A percentile compares a stretch with the other conserved stretches of the same genome.
Evolutionary conservation across 805 yeast genomes (phyloP).

Genomic region (Cyberlindnera lachancei): DNA sequence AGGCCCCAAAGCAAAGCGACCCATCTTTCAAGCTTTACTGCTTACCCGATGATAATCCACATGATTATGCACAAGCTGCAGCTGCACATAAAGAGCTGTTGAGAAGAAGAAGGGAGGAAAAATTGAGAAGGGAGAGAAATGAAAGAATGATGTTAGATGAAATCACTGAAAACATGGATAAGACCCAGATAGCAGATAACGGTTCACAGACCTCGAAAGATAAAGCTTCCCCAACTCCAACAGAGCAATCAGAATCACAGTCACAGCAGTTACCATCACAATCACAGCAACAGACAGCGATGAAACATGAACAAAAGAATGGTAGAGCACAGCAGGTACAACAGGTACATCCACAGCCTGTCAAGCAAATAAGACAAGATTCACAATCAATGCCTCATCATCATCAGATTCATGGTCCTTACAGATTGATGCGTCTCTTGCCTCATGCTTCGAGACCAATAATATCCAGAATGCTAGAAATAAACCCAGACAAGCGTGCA

Average conservation of each 20-base stretch:
- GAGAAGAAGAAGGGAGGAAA: conserved; percentile 50
- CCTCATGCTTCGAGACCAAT: conserved; percentile 83
- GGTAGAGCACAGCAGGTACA: background rate
- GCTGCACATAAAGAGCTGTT: conserved; percentile 61
- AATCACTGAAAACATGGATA: conserved; percentile 11
- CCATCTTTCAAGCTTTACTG: conserved; percentile 63
- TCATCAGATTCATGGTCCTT: conserved; percentile 59
- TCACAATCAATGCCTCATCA: conserved; percentile 2
- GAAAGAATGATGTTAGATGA: conserved; percentile 3
- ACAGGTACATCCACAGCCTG: background rate
- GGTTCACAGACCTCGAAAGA: conserved; percentile 4
- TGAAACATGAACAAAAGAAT: background rate
- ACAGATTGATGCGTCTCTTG: conserved; percentile 67
- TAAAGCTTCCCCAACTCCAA: background rate
- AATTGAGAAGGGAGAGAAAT: conserved; percentile 8
- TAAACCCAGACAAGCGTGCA: conserved; percentile 57
- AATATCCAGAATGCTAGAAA: conserved; percentile 54
- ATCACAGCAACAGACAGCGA: background rate
- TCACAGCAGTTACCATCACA: background rate
- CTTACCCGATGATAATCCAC: conserved; percentile 64
- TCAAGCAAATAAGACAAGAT: conserved; percentile 1
- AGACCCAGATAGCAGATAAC: conserved; percentile 8
- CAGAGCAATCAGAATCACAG: background rate
- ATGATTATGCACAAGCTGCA: conserved; percentile 68
- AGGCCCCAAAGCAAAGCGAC: conserved; percentile 64